Base-by-base conservation (phyloP, 2,329 filamentous ascomycete genomes). In the Claviceps maximensis region DNA sequence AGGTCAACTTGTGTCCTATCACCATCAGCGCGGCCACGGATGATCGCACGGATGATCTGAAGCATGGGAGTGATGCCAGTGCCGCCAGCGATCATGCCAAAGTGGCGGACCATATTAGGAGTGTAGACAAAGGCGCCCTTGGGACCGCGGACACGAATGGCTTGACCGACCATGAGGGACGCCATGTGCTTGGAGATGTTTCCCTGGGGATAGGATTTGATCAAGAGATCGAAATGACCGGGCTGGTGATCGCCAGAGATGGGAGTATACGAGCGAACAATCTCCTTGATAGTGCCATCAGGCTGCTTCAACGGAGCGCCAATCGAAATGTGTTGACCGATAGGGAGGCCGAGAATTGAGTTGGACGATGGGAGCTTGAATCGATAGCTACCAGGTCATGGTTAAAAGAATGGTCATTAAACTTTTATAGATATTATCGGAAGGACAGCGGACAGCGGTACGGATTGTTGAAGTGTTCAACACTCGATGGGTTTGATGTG, bases 41-140 rank as follows among this genome's bases (percentile, higher is more conserved):
- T 80, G 61, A 97, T 89, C 55, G 91, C 93, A 63, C 89, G 86
- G 67, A 95, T 83, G 62, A 98, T 83, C 75, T 98, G 93, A 58
- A 97, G 80, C 93, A 98, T 98, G 56, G 93, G 93, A 10, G 93
- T 97, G 69, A 98, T 97, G 61, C 93, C 93, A 36, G 93, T 97
- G 59, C 93, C 93, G 60, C 93, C 93, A 58, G 93, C 89, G 66
- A 98, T 88, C 93, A 98, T 98, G 66, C 90, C 93, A 61, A 98
- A 95, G 71, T 87, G 87, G 59, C 87, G 84, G 62, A 91, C 88
- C 87, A 98, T 91, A 77, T 96, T 96, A 62, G 91, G 89, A 19
- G 85, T 88, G 75, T 98, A 98, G 58, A 95, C 87, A 78, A 98
- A 96, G 62, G 91, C 91, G 62, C 93, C 93, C 79, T 97, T 97